Evolutionary conservation across 495 filamentous ascomycete genomes (phyloP), one percentile per base, ranked within the genome.

Genomic region (Neurospora cerealis): DNA sequence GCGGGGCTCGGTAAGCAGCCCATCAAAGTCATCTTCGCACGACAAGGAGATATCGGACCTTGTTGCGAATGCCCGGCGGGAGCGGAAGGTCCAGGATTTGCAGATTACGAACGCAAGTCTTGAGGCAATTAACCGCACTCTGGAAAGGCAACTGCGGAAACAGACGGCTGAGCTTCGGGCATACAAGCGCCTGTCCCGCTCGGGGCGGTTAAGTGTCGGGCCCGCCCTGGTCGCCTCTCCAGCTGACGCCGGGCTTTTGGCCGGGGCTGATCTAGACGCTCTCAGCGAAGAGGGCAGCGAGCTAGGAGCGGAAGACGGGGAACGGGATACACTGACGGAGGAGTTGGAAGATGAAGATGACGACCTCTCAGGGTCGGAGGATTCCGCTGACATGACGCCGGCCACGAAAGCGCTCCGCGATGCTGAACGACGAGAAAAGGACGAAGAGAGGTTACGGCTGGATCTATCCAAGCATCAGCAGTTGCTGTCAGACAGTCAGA

Each of bases 81-180:
- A 98, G 81, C 90, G 96, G 72, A 98, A 98, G 81, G 95, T 99
- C 38, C 85, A 98, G 76, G 96, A 99, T 80, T 85, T 99, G n/a
- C 93, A 99, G 78, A 99, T 99, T 74, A 97, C 93, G 74, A 99
- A 99, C 76, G 95, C 93, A 3, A 97, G 94, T 32, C 88, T 99
- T 9, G 87, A 97, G 38, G 96, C 96, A n/a, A 98, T 99, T 82
- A 99, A 99, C 78, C 89, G 94, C 69, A 94, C 93, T 0, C 84
- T 99, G 1, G 96, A 99, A 81, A 88, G 93, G 11, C 93, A 98
- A 77, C 89, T 99, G 81, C 88, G 93, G 6, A 96, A 96, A 77
- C 96, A 98, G 78, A 93, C 92, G 28, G 88, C 93, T 9, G 95
- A 99, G 80, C 80, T 99, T 44, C 90, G 95, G 37, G 87, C 93